phyloP scores from a whole-genome alignment of 257 asterid genomes.

The Cynanchum wilfordii region DNA sequence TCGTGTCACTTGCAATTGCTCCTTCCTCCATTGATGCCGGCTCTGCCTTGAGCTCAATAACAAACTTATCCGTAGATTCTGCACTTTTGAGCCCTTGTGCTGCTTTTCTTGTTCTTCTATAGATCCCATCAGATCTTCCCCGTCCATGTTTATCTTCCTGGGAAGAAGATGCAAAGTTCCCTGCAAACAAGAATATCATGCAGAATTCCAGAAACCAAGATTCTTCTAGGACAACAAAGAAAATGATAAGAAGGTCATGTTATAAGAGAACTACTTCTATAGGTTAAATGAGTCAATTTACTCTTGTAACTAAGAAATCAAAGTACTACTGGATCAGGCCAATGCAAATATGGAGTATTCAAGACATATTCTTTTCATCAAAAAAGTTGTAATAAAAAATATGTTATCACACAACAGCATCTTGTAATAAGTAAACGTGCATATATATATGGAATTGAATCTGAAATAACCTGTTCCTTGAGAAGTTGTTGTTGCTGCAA shows the following conservation, averaged over 20 bases:
- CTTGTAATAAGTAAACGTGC: not conserved
- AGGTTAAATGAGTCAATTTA: no score
- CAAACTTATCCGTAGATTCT: not conserved
- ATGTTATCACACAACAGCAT: not conserved
- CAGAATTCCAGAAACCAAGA: not conserved
- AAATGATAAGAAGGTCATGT: no score
- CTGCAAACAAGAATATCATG: slow-evolving; percentile 1
- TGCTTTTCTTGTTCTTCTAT: slow-evolving; percentile 4
- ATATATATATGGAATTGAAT: not conserved
- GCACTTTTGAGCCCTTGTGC: not conserved
- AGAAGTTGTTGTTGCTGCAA: slow-evolving; percentile 21
- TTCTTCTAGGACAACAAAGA: not conserved
- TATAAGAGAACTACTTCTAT: no score
- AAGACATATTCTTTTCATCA: no score
- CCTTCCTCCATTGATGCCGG: not conserved
- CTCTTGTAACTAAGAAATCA: no score
- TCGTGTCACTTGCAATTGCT: not conserved
- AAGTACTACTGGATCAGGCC: no score
- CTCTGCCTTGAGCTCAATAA: not conserved
- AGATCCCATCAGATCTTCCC: not conserved
- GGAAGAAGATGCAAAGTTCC: slow-evolving; percentile 2
- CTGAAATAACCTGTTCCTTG: slow-evolving; percentile 20
- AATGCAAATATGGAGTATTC: no score
- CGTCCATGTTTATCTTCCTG: not conserved
- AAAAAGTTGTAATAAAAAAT: not conserved